Evolutionary conservation across 225 moss, liverwort and hornwort genomes (phyloP).

Genomic region (Anthoceros angustus): DNA sequence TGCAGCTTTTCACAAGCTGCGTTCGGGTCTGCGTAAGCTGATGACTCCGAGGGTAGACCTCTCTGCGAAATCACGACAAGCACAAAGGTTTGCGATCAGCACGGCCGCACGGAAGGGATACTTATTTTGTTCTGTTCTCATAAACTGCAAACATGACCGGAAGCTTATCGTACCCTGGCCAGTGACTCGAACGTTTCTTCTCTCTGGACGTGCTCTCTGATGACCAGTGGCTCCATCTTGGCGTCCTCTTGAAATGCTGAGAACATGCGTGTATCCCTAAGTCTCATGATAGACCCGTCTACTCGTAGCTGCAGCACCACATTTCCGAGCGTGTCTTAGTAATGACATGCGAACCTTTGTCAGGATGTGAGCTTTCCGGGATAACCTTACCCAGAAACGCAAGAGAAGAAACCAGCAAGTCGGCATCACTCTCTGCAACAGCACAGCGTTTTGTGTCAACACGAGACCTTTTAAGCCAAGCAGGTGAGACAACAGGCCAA

Average conservation of each 20-base stretch:
- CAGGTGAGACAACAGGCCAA: neutral
- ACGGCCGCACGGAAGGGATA: neutral
- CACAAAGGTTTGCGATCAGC: neutral
- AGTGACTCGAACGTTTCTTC: conserved; percentile 58
- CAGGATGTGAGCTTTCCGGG: neutral
- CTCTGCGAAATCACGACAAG: neutral
- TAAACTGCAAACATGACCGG: neutral
- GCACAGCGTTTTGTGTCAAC: neutral
- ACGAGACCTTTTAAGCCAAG: neutral
- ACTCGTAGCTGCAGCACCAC: conserved; percentile 45
- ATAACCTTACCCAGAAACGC: conserved; percentile 54
- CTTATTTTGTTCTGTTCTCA: neutral
- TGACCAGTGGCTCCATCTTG: conserved; percentile 30
- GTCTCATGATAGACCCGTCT: conserved; percentile 72
- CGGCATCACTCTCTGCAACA: conserved; percentile 68
- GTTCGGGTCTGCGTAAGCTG: neutral
- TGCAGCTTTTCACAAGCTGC: neutral
- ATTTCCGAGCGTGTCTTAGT: neutral
- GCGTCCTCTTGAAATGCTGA: conserved; percentile 37
- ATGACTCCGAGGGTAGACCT: neutral
- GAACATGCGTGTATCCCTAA: conserved; percentile 63
- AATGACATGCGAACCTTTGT: neutral
- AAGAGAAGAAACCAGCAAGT: conserved; percentile 74
- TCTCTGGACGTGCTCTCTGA: conserved; percentile 46
- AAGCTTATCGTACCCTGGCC: conserved; percentile 20